Percentiles rank a stretch among this genome's conserved stretches.
Evolutionary conservation across 1,284 basidiomycete genomes (phyloP).

Genomic region (Volvariella volvacea): DNA sequence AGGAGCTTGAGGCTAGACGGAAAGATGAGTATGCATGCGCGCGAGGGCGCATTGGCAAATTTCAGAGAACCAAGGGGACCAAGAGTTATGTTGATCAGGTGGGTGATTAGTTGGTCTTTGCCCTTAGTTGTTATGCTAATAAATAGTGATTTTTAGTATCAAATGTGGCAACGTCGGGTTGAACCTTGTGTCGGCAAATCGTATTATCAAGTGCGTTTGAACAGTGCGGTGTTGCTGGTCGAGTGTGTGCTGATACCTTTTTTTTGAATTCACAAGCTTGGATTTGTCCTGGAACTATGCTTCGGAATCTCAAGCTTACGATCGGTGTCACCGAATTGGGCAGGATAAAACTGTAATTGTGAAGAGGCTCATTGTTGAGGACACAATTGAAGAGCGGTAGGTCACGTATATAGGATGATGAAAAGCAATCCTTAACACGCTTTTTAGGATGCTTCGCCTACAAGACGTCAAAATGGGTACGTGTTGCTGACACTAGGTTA

Average conservation of each 20-base stretch:
- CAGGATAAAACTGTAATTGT: slow-evolving; percentile 65
- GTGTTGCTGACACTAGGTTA: too few relatives aligned
- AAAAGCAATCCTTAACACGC: neutral
- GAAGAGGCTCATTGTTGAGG: slow-evolving; percentile 57
- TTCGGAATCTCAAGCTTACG: slow-evolving; percentile 61
- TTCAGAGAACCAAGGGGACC: slow-evolving; percentile 52
- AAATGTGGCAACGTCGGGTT: slow-evolving; percentile 65
- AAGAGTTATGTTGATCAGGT: slow-evolving; percentile 58
- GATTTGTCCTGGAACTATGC: slow-evolving; percentile 71
- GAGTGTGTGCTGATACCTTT: neutral
- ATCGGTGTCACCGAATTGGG: slow-evolving; percentile 59
- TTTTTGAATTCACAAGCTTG: slow-evolving; percentile 34
- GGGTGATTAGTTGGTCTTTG: too few relatives aligned
- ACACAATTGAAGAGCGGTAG: slow-evolving; percentile 67
- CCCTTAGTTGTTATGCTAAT: too few relatives aligned
- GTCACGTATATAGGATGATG: slow-evolving; percentile 11
- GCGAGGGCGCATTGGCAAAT: slow-evolving; percentile 39
- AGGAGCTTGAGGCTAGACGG: slow-evolving; percentile 57
- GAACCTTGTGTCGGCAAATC: slow-evolving; percentile 60
- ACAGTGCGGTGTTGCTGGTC: neutral
- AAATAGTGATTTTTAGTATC: too few relatives aligned
- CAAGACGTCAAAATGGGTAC: slow-evolving; percentile 59
- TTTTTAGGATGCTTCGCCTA: slow-evolving; percentile 48
- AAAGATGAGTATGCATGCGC: slow-evolving; percentile 45
- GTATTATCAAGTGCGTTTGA: slow-evolving; percentile 57